A percentile compares a stretch with the other conserved stretches of the same genome.
These are phyloP conservation scores for Vitis vinifera DNA, from an alignment of 164 flowering plant species.

Conservation along the genomic window ASM3070453v1 NC_081821.1:7742501-7743000, in stretches of 20 bases:
- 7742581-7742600: not conserved
- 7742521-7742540: no score
- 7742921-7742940: conserved; percentile 4
- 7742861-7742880: conserved; percentile 3
- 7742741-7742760: conserved; percentile 4
- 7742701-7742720: conserved; percentile 43
- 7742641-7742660: not conserved
- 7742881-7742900: not conserved
- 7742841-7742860: conserved; percentile 15
- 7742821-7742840: conserved; percentile 26
- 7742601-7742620: not conserved
- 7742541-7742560: no score
- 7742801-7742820: not conserved
- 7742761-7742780: conserved; percentile 11
- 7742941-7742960: conserved; percentile 7
- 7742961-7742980: not conserved
- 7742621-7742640: not conserved
- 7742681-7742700: conserved; percentile 49
- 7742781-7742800: not conserved
- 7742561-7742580: no score
- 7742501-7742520: no score
- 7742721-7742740: conserved; percentile 33
- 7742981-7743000: not conserved
- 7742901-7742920: not conserved
- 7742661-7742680: conserved; percentile 22